Base-by-base conservation (phyloP, 176 grass and related monocot genomes). In the Eleusine coracana region DNA sequence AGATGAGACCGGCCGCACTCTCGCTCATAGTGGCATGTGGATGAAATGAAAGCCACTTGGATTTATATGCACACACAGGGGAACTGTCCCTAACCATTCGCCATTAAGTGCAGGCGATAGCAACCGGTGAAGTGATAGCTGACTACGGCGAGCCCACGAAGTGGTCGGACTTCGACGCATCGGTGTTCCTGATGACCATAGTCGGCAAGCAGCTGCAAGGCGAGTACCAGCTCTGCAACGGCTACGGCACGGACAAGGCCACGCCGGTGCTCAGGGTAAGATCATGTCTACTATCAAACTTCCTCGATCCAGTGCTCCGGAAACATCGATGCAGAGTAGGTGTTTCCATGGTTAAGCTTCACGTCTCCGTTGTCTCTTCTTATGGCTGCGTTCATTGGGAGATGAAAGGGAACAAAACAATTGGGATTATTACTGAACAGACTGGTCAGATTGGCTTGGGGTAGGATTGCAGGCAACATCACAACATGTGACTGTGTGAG, bases 201-300 rank as follows among this genome's bases (percentile, higher is more conserved):
- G 80, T 79, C 1, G 48, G 70, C 0, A 46, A 72, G 27, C 67
- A 66, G 28, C 27, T 84, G 10, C 80, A 84, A 6, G 86, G 86
- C 6, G 86, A 84, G 75, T 88, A 88, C 75, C 86, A 88, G 75
- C 52, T 88, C 10, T 88, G 86, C 80, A 88, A 88, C 0, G 86
- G 86, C 2, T 88, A 84, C 14, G 86, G 86, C 49, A 27, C 37
- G 12, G 38, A 21, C 0, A 88, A 74, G 60, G 86, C 86, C 6
- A 10, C 75, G 7, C 20, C 49, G 1, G 39, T 88, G 15, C 81
- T 88, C 59, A 66, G n/a, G 75, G 86, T 88, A 84, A 79, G 79
- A 56, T 10, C 60, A 8, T 10, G 15, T 52, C 10, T 1, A 3
- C 44, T 42, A 8, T 62, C 12, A 7, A 49, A 15, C 70, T 31